Percentiles rank a stretch among this genome's conserved stretches.
Conservation (phyloP, 176 grass and related monocot species). For the Alloteropsis semialata region DNA sequence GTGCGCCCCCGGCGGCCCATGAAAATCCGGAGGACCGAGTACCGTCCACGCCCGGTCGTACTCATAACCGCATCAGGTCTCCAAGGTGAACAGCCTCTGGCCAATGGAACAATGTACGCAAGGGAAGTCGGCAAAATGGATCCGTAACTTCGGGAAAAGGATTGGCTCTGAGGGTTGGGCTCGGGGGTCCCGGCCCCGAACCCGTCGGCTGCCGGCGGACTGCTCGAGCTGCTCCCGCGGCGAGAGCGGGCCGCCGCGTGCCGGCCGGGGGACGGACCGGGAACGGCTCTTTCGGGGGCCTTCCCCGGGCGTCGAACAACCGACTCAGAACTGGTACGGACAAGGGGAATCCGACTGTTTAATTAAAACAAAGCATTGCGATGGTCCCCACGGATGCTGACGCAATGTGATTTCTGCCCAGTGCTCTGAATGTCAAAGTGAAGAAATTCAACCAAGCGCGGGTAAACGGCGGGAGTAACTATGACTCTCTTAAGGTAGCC, state of each 20-base stretch:
- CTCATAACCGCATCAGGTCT: slow-evolving; percentile 82
- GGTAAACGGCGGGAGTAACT: slow-evolving; percentile 78
- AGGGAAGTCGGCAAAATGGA: slow-evolving; percentile 81
- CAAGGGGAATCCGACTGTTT: slow-evolving; percentile 73
- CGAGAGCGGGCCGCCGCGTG: no score
- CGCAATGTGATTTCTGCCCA: slow-evolving; percentile 75
- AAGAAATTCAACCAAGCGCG: slow-evolving; percentile 75
- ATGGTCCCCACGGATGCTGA: slow-evolving; percentile 63
- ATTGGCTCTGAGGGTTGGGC: slow-evolving; percentile 65
- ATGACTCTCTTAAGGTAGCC: slow-evolving; percentile 85
- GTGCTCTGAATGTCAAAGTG: slow-evolving; percentile 79
- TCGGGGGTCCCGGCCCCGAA: slow-evolving; percentile 54
- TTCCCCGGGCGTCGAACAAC: no score
- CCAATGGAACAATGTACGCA: slow-evolving; percentile 68
- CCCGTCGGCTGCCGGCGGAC: no score
- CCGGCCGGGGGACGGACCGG: no score
- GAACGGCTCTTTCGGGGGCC: no score
- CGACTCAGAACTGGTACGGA: slow-evolving; percentile 65
- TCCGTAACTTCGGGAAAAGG: slow-evolving; percentile 73
- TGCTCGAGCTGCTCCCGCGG: no score
- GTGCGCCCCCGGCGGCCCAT: slow-evolving; percentile 52
- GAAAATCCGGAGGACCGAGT: slow-evolving; percentile 23
- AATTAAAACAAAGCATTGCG: slow-evolving; percentile 90
- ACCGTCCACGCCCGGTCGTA: not conserved
- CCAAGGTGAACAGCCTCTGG: slow-evolving; percentile 58